Evolutionary conservation across 495 filamentous ascomycete species (phyloP), one percentile per base, ranked within the genome.

Genomic region (Lepraria neglecta): DNA sequence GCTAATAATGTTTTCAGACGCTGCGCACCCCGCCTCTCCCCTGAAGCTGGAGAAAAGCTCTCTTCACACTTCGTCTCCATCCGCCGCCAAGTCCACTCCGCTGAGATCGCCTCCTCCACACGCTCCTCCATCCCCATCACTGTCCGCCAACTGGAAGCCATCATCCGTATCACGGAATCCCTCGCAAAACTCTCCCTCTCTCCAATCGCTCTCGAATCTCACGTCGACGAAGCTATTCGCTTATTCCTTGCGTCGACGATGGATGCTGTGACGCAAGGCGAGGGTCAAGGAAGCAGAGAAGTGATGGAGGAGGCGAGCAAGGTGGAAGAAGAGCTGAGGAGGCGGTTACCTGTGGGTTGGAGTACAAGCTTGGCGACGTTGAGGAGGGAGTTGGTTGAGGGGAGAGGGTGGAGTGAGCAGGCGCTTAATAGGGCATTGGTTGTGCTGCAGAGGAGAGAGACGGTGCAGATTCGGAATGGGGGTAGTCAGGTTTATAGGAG

Each of bases 21-120:
- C 48, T 97, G 92, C 70, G 95, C 95, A 4, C 95, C 95, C 17
- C 88, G 91, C 61, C 87, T 99, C 58, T 91, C 89, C 35, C 84
- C 90, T 42, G 89, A 92, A 75, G 95, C 95, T 4, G 89, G 92
- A 9, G 95, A 99, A 74, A 97, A 95, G 70, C 88, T 99, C 43
- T 95, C 90, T 0, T 94, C 89, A 6, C 94, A 99, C 77, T 99
- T 99, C 71, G 95, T 99, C 63, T 87, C 87, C 59, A 96, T 99
- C 73, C 85, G 95, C 52, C 87, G 90, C 67, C 94, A 96, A 75
- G 90, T 99, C 1, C 94, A 96, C 77, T 84, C 89, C 7, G 83
- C 88, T 2, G 95, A 99, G 70, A 73, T 94, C 15, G 85, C 92
- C 61, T 86, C 91, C 58, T 92, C 95, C 70, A 78, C 85, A 38